phyloP scores from a whole-genome alignment of 2,329 filamentous ascomycete genomes.

The Ceratocystis albifundus region DNA sequence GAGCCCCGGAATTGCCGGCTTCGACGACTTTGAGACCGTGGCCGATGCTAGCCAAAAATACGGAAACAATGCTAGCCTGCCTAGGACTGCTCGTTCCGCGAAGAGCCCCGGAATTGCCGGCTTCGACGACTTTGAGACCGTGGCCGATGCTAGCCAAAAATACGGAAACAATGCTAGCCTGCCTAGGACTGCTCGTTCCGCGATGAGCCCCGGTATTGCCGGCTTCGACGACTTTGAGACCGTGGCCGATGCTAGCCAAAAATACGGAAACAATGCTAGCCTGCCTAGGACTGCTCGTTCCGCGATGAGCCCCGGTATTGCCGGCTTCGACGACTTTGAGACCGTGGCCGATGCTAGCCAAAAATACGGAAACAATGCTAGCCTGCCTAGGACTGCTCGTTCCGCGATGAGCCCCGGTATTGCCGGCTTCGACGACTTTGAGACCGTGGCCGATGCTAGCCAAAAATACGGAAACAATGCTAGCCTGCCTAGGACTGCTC shows the following conservation, averaged over 20 bases:
- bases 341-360: neutral
- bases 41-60: slow-evolving; percentile 18
- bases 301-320: neutral
- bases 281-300: neutral
- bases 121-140: slow-evolving; percentile 10
- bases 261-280: neutral
- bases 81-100: neutral
- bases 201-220: neutral
- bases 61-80: neutral
- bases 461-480: slow-evolving; percentile 12
- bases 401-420: too few species aligned
- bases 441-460: slow-evolving; percentile 15
- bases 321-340: neutral
- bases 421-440: slow-evolving; percentile 5
- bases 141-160: slow-evolving; percentile 4
- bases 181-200: neutral
- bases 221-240: neutral
- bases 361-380: neutral
- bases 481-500: neutral
- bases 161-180: neutral
- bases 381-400: neutral
- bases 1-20: neutral
- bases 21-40: slow-evolving; percentile 14
- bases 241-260: neutral
- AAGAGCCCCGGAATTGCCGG: neutral